Evolutionary conservation across 139 green algal species (phyloP), one percentile per base, ranked within the genome.

Genomic region (Eudorina sp.): DNA sequence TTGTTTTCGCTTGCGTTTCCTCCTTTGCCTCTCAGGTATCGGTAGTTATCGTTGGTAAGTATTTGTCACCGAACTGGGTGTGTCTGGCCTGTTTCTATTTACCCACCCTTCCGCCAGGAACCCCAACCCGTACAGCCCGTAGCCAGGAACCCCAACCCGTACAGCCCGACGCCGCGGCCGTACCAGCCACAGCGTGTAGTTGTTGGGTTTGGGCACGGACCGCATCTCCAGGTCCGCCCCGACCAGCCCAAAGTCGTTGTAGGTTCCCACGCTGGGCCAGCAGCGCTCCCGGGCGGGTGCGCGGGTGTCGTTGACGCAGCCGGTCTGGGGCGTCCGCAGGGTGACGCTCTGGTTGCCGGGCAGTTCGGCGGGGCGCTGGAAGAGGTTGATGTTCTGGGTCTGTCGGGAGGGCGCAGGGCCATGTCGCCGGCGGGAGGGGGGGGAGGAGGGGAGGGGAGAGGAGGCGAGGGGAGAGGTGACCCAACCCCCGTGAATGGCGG

Each of bases 111-210:
- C 9, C 48, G 11, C 48, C 48, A 55, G 48, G 48, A 55, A 13
- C 48, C 11, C 48, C 48, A 55, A 13, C 48, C 9, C 13, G 48
- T 55, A 55, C 48, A 13, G 13, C 48, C 9, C 13, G 48, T 55
- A 55, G 13, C 48, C 11, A 21, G 48, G n/a, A n/a, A n/a, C n/a
- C n/a, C n/a, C n/a, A n/a, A n/a, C n/a, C 48, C 48, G 48, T 55
- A 55, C 48, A 55, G 48, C 11, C 9, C 48, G 48, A 9, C 11
- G 48, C 11, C 27, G 23, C 16, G 6, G 58, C 69, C 76, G 14
- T 31, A 83, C 76, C 76, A 83, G 48, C 51, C 51, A 69, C n/a
- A 83, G 11, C 19, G 58, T 14, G 51, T 83, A 83, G 34, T 66
- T 66, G 31, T 31, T 83, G 14, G 51, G 34, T 3, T 7, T 21